These are phyloP conservation scores for Carnegiea gigantea DNA, from an alignment of 179 eudicot genomes.

Conservation along the genomic window DNA sequence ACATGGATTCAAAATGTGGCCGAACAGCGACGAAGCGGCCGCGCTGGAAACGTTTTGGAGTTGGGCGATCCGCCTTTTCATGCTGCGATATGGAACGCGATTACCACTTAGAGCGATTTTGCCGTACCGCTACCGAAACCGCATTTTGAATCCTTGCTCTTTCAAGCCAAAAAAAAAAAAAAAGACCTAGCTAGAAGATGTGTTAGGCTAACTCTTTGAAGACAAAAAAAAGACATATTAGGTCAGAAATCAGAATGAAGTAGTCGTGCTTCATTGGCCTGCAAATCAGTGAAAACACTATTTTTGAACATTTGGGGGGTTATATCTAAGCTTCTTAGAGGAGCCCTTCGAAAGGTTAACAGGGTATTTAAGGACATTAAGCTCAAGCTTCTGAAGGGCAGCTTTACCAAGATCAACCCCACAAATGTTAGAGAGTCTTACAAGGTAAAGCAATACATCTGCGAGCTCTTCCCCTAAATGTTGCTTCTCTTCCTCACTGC, in stretches of 20 bases:
- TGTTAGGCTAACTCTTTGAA: not conserved
- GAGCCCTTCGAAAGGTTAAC: conserved; percentile 54
- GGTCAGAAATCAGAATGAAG: too few species aligned
- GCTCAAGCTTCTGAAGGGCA: conserved; percentile 61
- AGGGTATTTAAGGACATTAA: conserved; percentile 69
- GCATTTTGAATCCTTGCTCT: too few species aligned
- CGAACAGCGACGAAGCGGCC: too few species aligned
- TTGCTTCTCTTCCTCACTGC: conserved; percentile 57
- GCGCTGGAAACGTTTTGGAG: too few species aligned
- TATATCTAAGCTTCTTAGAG: conserved; percentile 45
- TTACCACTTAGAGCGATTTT: too few species aligned
- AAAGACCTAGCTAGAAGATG: not conserved
- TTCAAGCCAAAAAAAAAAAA: not conserved
- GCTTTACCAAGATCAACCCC: conserved; percentile 79
- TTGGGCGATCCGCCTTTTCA: too few species aligned
- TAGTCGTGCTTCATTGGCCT: too few species aligned
- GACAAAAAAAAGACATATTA: too few species aligned
- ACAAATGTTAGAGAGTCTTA: conserved; percentile 69
- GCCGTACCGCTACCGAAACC: too few species aligned
- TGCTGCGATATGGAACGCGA: too few species aligned
- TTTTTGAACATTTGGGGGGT: not conserved
- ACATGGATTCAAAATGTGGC: too few species aligned
- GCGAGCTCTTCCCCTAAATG: conserved; percentile 81
- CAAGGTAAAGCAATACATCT: conserved; percentile 70
- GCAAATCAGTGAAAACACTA: too few species aligned